These are phyloP conservation scores for Neonectria neomacrospora DNA, from an alignment of 2,329 filamentous ascomycete genomes.

Conservation along the genomic window DNA sequence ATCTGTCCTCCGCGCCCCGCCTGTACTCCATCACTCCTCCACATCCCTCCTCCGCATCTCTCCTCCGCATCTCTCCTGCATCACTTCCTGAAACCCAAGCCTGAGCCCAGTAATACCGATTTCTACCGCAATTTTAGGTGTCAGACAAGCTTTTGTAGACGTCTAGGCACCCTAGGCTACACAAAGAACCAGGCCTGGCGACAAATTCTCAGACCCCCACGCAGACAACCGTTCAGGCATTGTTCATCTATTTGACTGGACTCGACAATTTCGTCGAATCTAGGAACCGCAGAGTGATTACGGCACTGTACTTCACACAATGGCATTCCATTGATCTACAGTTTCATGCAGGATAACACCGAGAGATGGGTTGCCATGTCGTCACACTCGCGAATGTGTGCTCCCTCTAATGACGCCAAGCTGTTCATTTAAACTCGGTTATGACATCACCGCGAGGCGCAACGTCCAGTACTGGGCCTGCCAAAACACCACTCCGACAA, in stretches of 20 bases:
- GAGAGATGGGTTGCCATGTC: constrained; percentile 33
- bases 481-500: not conserved
- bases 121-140: not conserved
- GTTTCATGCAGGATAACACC: constrained; percentile 27
- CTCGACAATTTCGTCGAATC: not conserved
- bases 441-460: constrained; percentile 37
- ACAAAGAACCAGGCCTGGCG: not conserved
- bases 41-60: not conserved
- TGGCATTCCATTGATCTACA: constrained; percentile 6
- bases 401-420: constrained; percentile 23
- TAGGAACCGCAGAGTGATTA: not conserved
- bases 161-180: not conserved
- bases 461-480: not conserved
- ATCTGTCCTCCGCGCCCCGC: not conserved
- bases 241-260: not conserved
- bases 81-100: not conserved
- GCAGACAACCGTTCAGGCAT: not conserved
- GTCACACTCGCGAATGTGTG: constrained; percentile 22
- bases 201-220: not conserved
- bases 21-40: not conserved
- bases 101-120: not conserved
- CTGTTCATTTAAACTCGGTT: constrained; percentile 40
- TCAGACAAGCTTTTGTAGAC: not conserved
- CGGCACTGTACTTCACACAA: not conserved
- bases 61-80: not conserved